phyloP scores from a whole-genome alignment of 2,329 filamentous ascomycete species.

The Colletotrichum melonis region DNA sequence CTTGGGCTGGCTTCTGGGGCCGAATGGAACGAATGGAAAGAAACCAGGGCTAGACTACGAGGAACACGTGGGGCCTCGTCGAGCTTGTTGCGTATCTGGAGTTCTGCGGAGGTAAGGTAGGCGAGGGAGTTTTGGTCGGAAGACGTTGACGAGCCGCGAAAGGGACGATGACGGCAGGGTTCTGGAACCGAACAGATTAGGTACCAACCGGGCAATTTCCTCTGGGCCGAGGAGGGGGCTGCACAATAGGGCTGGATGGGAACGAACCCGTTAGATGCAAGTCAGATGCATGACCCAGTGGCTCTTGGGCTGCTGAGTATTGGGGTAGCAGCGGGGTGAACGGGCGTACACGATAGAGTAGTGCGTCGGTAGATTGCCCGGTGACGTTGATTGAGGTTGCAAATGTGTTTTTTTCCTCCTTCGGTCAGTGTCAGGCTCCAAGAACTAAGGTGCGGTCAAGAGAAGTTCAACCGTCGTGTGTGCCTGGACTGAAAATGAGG shows the following conservation, averaged over 20 bases:
- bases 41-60: constrained; percentile 27
- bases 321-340: constrained; percentile 2
- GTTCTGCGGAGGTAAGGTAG: neutral
- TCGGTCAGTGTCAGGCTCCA: constrained; percentile 15
- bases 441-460: constrained; percentile 16
- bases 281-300: constrained; percentile 33
- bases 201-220: constrained; percentile 28
- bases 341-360: neutral
- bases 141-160: neutral
- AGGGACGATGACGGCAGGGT: constrained; percentile 5
- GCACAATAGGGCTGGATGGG: constrained; percentile 30
- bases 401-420: neutral
- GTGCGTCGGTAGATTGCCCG: neutral
- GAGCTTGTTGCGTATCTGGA: constrained; percentile 7
- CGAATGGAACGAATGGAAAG: constrained; percentile 1
- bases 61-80: constrained; percentile 39
- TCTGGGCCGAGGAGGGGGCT: constrained; percentile 16
- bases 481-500: constrained; percentile 10
- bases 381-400: constrained; percentile 17
- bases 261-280: constrained; percentile 31
- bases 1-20: constrained; percentile 22
- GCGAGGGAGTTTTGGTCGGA: neutral
- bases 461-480: constrained; percentile 15
- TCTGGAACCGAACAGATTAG: constrained; percentile 18
- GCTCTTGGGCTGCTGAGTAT: constrained; percentile 10